Evolutionary conservation across 495 filamentous ascomycete genomes (phyloP), one percentile per base, ranked within the genome.

Genomic region (Pseudotulostoma volvatum): DNA sequence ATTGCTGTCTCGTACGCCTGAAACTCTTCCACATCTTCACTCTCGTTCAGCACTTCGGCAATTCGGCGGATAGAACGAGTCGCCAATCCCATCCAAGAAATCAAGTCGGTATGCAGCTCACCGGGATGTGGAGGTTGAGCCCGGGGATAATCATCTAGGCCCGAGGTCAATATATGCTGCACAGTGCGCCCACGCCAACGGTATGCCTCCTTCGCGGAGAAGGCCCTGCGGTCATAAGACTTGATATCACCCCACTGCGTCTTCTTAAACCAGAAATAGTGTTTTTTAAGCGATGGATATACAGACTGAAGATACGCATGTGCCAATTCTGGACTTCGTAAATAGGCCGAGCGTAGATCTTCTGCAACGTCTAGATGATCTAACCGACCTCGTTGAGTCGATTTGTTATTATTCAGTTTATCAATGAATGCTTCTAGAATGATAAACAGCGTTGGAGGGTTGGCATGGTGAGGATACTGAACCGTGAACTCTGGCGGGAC

Each of bases 31-130:
- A 67, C 78, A 48, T 97, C 88, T 19, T 88, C 84, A 8, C 59
- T 60, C 42, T 86, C 69, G 34, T 69, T 76, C 23, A 95, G 67
- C 7, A 67, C 69, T 9, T 69, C 59, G 3, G 84, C 87, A 50
- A 95, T 79, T 45, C 81, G 79, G 41, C 73, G 70, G 35, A 97
- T 68, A 18, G 77, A 74, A 37, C 78, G 71, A 20, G 84, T 80
- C 83, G 93, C 92, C 70, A 93, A 76, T 28, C 88, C 92, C 68
- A 97, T 79, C 90, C 90, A 97, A 34, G 81, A 86, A 46, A 96
- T 79, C 18, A 95, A 67, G 61, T 97, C 90, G 30, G 88, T 78
- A 55, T 97, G 88, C 43, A 97, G 71, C 71, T 97, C 90, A 51
- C 87, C 92, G 1, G 90, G 90, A 57, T 97, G 90, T n/a, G 90